Conservation (phyloP, 208 protist genomes). For the Trypanosoma lewisi region DNA sequence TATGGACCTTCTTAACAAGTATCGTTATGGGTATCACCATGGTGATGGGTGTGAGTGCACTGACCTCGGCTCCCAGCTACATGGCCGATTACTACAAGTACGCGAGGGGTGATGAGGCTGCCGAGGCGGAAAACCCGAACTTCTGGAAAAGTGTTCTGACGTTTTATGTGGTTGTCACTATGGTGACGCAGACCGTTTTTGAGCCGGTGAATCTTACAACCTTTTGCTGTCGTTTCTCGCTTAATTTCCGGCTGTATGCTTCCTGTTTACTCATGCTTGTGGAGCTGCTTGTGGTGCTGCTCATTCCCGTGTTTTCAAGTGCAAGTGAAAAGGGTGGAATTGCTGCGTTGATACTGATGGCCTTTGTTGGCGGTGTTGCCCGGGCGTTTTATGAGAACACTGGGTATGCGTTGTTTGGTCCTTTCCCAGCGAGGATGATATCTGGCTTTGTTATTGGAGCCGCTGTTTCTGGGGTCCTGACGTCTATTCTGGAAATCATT, state of each 20-base stretch:
- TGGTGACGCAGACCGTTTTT: slow-evolving; percentile 71
- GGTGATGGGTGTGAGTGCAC: slow-evolving; percentile 87
- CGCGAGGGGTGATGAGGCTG: slow-evolving; percentile 31
- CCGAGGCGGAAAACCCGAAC: slow-evolving; percentile 28
- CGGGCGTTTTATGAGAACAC: slow-evolving; percentile 87
- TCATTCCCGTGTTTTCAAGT: slow-evolving; percentile 20
- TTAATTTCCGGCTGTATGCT: slow-evolving; percentile 54
- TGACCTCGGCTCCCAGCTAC: slow-evolving; percentile 84
- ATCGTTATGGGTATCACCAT: slow-evolving; percentile 77
- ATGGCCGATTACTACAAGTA: slow-evolving; percentile 87
- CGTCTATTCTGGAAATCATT: slow-evolving; percentile 75
- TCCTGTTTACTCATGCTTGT: slow-evolving; percentile 52
- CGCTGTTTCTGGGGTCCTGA: slow-evolving; percentile 52
- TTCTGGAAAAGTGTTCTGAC: slow-evolving; percentile 78
- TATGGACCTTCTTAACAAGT: slow-evolving; percentile 59
- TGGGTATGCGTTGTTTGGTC: slow-evolving; percentile 85
- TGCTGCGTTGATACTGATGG: slow-evolving; percentile 61
- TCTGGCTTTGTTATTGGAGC: slow-evolving; percentile 73
- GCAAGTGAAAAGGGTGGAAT: slow-evolving; percentile 51
- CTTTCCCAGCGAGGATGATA: slow-evolving; percentile 59
- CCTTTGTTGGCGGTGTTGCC: slow-evolving; percentile 53
- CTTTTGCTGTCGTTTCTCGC: slow-evolving; percentile 72
- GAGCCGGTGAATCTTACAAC: slow-evolving; percentile 69
- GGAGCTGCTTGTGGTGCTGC: slow-evolving; percentile 40
- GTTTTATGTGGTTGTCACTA: slow-evolving; percentile 78